A percentile compares a stretch with the other conserved stretches of the same genome.
phyloP scores from a whole-genome alignment of 2,329 filamentous ascomycete genomes.

The Sphaerulina vaccinii region DNA sequence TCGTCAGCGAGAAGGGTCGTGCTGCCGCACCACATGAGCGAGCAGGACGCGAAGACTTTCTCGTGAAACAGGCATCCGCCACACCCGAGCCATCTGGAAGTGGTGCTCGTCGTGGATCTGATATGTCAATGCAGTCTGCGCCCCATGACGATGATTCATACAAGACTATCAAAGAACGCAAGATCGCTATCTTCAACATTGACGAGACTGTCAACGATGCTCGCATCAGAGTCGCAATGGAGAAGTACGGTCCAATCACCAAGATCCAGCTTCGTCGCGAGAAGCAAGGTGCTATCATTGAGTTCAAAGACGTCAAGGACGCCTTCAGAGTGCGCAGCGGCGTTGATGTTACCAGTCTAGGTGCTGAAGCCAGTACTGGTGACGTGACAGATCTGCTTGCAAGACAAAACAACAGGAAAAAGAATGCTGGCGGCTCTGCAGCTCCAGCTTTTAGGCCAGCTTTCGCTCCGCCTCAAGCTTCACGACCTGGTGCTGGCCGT shows the following conservation, averaged over 20 bases:
- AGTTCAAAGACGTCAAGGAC: slow-evolving; percentile 68
- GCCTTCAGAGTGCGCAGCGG: slow-evolving; percentile 68
- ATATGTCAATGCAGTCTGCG: slow-evolving; percentile 31
- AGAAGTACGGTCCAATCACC: slow-evolving; percentile 67
- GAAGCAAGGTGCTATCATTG: slow-evolving; percentile 81
- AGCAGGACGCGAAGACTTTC: slow-evolving; percentile 33
- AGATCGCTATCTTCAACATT: slow-evolving; percentile 77
- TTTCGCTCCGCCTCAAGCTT: slow-evolving; percentile 35
- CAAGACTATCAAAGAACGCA: slow-evolving; percentile 55
- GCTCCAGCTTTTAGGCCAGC: slow-evolving; percentile 19
- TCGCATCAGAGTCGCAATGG: slow-evolving; percentile 71
- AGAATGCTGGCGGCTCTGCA: slow-evolving; percentile 35
- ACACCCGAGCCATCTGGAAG: slow-evolving; percentile 29
- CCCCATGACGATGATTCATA: slow-evolving; percentile 24
- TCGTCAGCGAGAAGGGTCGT: slow-evolving; percentile 33
- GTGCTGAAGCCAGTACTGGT: slow-evolving; percentile 46
- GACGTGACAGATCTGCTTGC: slow-evolving; percentile 53
- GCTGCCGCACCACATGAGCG: slow-evolving; percentile 32
- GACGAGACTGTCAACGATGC: slow-evolving; percentile 91
- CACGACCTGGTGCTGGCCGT: slow-evolving; percentile 47
- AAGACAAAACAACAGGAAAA: slow-evolving; percentile 41
- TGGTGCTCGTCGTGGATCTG: slow-evolving; percentile 31
- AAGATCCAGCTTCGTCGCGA: slow-evolving; percentile 78
- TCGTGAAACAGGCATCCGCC: slow-evolving; percentile 31
- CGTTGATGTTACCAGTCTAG: slow-evolving; percentile 42